A percentile compares a stretch with the other conserved stretches of the same genome.
phyloP scores from a whole-genome alignment of 345 rosid genomes.

The Lumnitzera littorea region DNA sequence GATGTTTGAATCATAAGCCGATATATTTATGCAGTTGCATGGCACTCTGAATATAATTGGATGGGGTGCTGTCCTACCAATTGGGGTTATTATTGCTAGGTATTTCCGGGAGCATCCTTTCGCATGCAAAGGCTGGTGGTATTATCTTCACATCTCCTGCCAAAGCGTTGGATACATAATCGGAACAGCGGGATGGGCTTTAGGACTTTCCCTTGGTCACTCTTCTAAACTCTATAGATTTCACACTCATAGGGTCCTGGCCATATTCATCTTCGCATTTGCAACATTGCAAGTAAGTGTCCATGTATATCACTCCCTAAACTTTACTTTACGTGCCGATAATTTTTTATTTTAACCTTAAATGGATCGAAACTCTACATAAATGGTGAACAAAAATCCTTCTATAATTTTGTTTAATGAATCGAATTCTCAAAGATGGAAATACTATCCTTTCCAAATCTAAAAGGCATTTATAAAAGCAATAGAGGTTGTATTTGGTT shows the following conservation, averaged over 20 bases:
- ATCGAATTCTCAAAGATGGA: not conserved
- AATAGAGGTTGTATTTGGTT: too few species aligned
- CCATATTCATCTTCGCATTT: conserved; percentile 37
- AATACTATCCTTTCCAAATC: not conserved
- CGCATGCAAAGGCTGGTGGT: conserved; percentile 10
- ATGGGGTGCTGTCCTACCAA: conserved; percentile 46
- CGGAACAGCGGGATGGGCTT: conserved; percentile 34
- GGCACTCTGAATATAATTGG: conserved; percentile 43
- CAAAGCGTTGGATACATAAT: conserved; percentile 35
- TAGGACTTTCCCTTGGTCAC: conserved; percentile 38
- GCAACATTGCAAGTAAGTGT: conserved; percentile 36
- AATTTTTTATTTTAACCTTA: too few species aligned
- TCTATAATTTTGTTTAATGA: not conserved
- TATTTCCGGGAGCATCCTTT: conserved; percentile 28
- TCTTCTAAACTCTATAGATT: conserved; percentile 29
- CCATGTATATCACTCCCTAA: not conserved
- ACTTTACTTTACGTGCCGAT: not conserved
- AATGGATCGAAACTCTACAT: too few species aligned
- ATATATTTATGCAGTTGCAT: conserved; percentile 24
- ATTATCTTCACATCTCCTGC: conserved; percentile 17
- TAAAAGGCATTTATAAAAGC: too few species aligned
- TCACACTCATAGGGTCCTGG: conserved; percentile 21
- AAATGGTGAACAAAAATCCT: not conserved
- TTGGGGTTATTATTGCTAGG: conserved; percentile 41
- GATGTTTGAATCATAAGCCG: not conserved